phyloP scores from a whole-genome alignment of 1,139 yeast genomes.

The Lodderomyces theae region DNA sequence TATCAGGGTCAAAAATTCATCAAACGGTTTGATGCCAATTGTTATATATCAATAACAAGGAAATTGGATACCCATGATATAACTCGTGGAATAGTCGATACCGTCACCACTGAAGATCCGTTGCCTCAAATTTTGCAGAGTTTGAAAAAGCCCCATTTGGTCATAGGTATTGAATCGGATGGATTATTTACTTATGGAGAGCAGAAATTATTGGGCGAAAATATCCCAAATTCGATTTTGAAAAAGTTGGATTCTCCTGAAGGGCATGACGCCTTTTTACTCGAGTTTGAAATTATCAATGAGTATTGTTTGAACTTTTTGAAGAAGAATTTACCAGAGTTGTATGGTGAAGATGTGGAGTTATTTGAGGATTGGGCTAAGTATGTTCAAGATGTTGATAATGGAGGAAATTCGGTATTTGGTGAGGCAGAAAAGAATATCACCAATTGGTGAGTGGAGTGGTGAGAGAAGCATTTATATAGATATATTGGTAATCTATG shows the following conservation, averaged over 20 bases:
- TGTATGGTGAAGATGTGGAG: slow-evolving; percentile 49
- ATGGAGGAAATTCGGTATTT: slow-evolving; percentile 71
- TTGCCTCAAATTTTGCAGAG: slow-evolving; percentile 45
- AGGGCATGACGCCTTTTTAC: slow-evolving; percentile 94
- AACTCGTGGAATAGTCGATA: slow-evolving; percentile 67
- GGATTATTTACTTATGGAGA: slow-evolving; percentile 91
- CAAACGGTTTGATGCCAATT: slow-evolving; percentile 89
- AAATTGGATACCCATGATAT: slow-evolving; percentile 94
- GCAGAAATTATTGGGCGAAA: slow-evolving; percentile 76
- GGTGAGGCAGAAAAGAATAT: slow-evolving; percentile 91
- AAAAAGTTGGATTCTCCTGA: slow-evolving; percentile 86
- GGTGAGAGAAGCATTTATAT: too few relatives aligned
- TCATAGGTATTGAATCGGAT: slow-evolving; percentile 88
- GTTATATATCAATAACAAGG: slow-evolving; percentile 90
- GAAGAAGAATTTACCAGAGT: slow-evolving; percentile 51
- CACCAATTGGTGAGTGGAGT: slow-evolving; percentile 75
- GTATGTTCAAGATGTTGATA: slow-evolving; percentile 34
- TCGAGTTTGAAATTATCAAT: slow-evolving; percentile 85
- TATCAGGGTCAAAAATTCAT: slow-evolving; percentile 93
- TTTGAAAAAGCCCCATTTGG: slow-evolving; percentile 69
- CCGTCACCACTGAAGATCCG: slow-evolving; percentile 32
- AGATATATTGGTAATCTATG: too few relatives aligned
- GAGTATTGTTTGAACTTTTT: slow-evolving; percentile 66
- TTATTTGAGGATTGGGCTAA: slow-evolving; percentile 54
- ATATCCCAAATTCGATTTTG: slow-evolving; percentile 67